Conservation (phyloP, 371 early-diverging fungal genomes). For the Umbelopsis sp. region DNA sequence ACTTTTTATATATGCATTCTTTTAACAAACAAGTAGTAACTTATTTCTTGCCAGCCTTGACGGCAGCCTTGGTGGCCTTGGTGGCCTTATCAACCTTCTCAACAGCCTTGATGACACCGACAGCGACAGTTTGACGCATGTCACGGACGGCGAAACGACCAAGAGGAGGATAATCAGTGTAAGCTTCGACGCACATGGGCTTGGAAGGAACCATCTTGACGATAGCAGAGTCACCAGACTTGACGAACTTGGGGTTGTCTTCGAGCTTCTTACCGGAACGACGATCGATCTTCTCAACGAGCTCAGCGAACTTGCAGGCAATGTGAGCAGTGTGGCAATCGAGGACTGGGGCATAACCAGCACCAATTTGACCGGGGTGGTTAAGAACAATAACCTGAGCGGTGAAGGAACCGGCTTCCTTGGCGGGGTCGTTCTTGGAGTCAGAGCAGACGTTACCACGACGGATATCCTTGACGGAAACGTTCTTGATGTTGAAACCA, state of each 20-base stretch:
- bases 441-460: conserved; percentile 97
- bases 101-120: conserved; percentile 94
- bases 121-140: conserved; percentile 90
- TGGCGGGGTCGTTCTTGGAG: conserved; percentile 97
- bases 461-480: conserved; percentile 95
- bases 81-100: conserved; percentile 71
- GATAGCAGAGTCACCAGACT: conserved; percentile 92
- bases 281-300: conserved; percentile 94
- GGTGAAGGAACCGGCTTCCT: conserved; percentile 88
- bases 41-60: conserved; percentile 73
- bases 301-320: conserved; percentile 93
- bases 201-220: conserved; percentile 91
- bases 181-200: conserved; percentile 95
- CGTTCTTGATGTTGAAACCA: conserved; percentile 89
- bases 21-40: conserved; percentile 21
- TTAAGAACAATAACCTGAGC: conserved; percentile 96
- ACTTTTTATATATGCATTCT: background rate
- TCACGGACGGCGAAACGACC: conserved; percentile 97
- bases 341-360: conserved; percentile 92
- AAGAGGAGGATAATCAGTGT: conserved; percentile 88
- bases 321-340: conserved; percentile 98
- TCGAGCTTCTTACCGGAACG: conserved; percentile 85
- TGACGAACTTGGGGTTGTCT: conserved; percentile 89
- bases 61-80: conserved; percentile 65
- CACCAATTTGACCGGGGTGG: conserved; percentile 94